Evolutionary conservation across 164 flowering plant species (phyloP), one percentile per base, ranked within the genome.

Genomic region (Chloranthus sessilifolius): DNA sequence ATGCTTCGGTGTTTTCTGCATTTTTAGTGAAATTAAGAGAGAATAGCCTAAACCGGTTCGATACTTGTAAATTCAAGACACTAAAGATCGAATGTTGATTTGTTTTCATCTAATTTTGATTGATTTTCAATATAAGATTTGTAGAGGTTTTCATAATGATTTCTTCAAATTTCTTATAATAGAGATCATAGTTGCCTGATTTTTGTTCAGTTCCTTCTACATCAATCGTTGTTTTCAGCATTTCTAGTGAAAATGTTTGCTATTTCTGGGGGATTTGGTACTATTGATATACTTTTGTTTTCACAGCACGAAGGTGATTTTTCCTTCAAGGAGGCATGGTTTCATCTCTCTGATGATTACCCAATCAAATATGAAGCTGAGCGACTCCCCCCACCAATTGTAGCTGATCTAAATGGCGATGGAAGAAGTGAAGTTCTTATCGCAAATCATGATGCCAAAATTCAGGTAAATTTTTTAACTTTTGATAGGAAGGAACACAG

Each of bases 401-500:
- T 92, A 14, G 78, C 95, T 30, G 99, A 92, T 77, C 74, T 92
- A 0, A 92, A 92, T 27, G 97, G 95, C 0, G 99, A 92, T 55
- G 99, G 99, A 3, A 81, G 72, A 66, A 81, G 73, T 20, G 99
- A 92, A 65, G 71, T 92, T 52, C 83, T 92, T 19, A 80, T 92
- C 4, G 97, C 97, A 19, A 92, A 97, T 38, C 86, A 88, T 52
- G 99, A 92, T 57, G 97, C 99, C 60, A 86, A 92, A 73, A 84
- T 92, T 70, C 97, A 83, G 88, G 99, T 86, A 24, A 30, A 35
- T 37, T n/a, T n/a, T n/a, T n/a, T n/a, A n/a, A n/a, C n/a, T n/a
- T n/a, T n/a, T n/a, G n/a, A n/a, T n/a, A n/a, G n/a, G n/a, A n/a
- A n/a, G n/a, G n/a, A n/a, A n/a, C n/a, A n/a, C n/a, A n/a, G n/a